A percentile compares a stretch with the other conserved stretches of the same genome.
Conservation (phyloP, 2,329 filamentous ascomycete species). For the Colletotrichum sp. region DNA sequence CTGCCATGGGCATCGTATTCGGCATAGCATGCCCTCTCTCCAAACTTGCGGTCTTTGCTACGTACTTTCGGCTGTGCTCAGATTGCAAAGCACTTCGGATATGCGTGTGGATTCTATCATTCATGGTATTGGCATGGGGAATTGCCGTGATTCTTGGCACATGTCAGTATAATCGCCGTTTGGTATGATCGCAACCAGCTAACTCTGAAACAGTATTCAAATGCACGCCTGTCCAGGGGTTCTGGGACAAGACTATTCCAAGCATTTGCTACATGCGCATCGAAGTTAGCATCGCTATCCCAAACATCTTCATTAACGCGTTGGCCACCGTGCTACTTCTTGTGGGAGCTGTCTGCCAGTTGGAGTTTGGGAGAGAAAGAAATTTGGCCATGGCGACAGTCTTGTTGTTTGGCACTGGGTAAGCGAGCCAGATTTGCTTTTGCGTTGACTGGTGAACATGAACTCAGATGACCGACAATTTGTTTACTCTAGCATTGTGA, state of each 20-base stretch:
- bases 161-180: background rate
- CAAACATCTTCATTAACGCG: background rate
- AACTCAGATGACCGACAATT: background rate
- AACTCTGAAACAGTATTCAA: background rate
- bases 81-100: background rate
- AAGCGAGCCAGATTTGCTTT: background rate
- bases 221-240: background rate
- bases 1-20: background rate
- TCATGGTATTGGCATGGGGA: background rate
- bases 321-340: background rate
- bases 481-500: background rate
- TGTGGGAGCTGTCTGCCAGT: background rate
- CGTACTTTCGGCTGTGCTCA: background rate
- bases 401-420: background rate
- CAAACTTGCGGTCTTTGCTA: background rate
- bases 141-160: background rate
- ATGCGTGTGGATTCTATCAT: background rate
- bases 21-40: background rate
- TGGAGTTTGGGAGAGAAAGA: background rate
- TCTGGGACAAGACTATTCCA: background rate
- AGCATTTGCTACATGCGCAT: background rate
- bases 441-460: background rate
- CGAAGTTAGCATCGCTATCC: background rate
- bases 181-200: background rate
- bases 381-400: background rate